A percentile compares a stretch with the other conserved stretches of the same genome.
phyloP scores from a whole-genome alignment of 2,329 filamentous ascomycete species.

The Xylaria sp. region DNA sequence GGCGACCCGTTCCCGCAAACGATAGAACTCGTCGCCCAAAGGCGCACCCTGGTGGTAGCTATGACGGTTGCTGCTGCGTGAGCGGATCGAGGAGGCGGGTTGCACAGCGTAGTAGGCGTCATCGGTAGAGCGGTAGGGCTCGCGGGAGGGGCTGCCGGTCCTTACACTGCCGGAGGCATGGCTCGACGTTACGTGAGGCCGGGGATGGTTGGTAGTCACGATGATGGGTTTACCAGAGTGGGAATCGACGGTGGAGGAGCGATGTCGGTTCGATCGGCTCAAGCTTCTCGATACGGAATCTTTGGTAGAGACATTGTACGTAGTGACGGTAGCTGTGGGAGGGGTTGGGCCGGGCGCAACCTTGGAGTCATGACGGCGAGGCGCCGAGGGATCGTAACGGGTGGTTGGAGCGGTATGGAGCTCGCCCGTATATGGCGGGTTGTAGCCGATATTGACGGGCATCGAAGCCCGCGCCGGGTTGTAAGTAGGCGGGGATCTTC shows the following conservation, averaged over 20 bases:
- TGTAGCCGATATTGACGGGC: conserved; percentile 63
- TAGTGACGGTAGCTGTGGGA: conserved; percentile 61
- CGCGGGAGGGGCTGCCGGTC: conserved; percentile 61
- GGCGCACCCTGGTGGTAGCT: conserved; percentile 59
- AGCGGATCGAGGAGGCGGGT: conserved; percentile 68
- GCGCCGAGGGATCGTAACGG: conserved; percentile 50
- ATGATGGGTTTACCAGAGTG: conserved; percentile 64
- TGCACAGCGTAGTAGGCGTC: conserved; percentile 63
- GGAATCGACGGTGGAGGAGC: conserved; percentile 64
- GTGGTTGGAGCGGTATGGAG: conserved; percentile 63
- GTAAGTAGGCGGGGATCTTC: conserved; percentile 56
- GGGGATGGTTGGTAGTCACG: conserved; percentile 64
- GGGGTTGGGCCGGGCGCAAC: conserved; percentile 40
- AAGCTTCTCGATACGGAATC: conserved; percentile 62
- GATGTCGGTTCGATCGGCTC: conserved; percentile 57
- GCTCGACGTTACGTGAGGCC: conserved; percentile 54
- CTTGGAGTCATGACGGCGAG: conserved; percentile 53
- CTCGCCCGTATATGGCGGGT: conserved; percentile 63
- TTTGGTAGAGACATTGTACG: conserved; percentile 66
- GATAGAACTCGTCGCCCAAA: conserved; percentile 64
- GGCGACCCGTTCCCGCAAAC: conserved; percentile 60
- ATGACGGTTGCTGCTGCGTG: conserved; percentile 59
- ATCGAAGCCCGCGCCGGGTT: conserved; percentile 66
- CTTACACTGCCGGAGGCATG: conserved; percentile 53
- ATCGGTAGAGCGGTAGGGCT: conserved; percentile 65